These are phyloP conservation scores for Ganoderma sinense DNA, from an alignment of 1,284 basidiomycete genomes.

Conservation along the genomic window DNA sequence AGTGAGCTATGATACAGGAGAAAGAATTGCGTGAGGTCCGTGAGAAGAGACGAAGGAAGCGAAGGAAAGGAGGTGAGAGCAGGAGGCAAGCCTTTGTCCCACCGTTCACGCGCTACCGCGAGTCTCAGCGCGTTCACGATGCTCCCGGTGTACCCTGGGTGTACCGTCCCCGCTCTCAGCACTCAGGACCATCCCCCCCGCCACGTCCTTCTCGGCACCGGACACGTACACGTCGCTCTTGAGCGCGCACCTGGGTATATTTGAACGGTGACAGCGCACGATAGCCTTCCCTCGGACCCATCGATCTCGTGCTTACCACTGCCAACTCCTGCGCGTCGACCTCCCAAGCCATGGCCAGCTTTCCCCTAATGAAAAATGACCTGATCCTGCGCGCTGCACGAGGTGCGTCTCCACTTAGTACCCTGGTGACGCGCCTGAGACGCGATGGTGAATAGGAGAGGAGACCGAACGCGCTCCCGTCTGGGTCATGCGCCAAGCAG, in stretches of 20 bases:
- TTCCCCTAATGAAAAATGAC: conserved; percentile 89
- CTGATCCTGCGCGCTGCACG: conserved; percentile 88
- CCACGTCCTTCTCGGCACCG: conserved; percentile 24
- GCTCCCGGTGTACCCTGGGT: conserved; percentile 14
- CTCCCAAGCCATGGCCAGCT: conserved; percentile 39
- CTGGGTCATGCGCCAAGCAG: conserved; percentile 99
- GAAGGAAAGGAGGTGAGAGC: conserved; percentile 23
- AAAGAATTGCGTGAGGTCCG: neutral
- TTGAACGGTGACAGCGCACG: conserved; percentile 3
- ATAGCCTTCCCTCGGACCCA: neutral
- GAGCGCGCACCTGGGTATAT: conserved; percentile 10
- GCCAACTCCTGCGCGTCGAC: neutral
- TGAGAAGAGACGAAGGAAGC: conserved; percentile 3
- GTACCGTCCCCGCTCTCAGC: conserved; percentile 19
- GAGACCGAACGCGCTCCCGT: conserved; percentile 92
- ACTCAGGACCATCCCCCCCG: conserved; percentile 7
- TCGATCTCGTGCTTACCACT: neutral
- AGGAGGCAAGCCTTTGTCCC: conserved; percentile 25
- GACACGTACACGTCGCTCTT: conserved; percentile 23
- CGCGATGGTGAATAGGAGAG: conserved; percentile 61
- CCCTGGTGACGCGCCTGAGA: conserved; percentile 11
- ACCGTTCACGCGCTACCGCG: conserved; percentile 15
- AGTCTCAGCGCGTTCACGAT: conserved; percentile 25
- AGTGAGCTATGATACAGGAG: conserved; percentile 8
- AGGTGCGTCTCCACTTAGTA: conserved; percentile 50